Evolutionary conservation across 768 basidiomycete species (phyloP), one percentile per base, ranked within the genome.

Genomic region (Suillus luteus): DNA sequence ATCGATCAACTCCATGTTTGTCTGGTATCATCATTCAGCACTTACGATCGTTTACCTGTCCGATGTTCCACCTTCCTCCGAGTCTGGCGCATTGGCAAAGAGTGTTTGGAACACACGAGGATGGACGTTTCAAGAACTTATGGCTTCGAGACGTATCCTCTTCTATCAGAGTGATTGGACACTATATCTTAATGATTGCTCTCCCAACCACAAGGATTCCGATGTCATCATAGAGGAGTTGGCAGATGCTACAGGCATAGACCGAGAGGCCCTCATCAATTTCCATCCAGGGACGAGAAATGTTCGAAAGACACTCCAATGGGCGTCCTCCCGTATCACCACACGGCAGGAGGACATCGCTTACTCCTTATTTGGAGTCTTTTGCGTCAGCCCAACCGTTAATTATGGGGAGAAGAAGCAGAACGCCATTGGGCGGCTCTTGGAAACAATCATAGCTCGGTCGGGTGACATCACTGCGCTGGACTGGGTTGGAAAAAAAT

Each of bases 281-380:
- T 33, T 54, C 52, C 31, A 3, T 12, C 52, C 52, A 19, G 52
- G 52, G 31, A 54, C 31, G 10, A n/a, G 10, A 19, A 33, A 33
- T n/a, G 52, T 11, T 17, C 52, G 52, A 54, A 19, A 33, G 52
- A 54, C 5, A 54, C 52, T 54, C 17, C 9, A 11, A 54, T 54
- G 52, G 52, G 52, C 31, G 19, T 54, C 31, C 17, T 19, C 31
- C 10, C 52, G 52, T 54, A 5, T n/a, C 52, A 54, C 52, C 19
- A 54, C 31, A 19, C 4, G 19, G 31, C 52, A 33, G 19, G 31
- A 54, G 19, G 51, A 52, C 51, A 19, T 52, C 2, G 52, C 52
- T 19, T 54, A 54, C 31, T 54, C 52, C 19, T 54, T 54, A 14
- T 55, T 55, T 55, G 55, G 55, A n/a, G 12, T 55, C n/a, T 37